Percentiles rank a stretch among this genome's conserved stretches.
Evolutionary conservation across 2,329 filamentous ascomycete genomes (phyloP).

Genomic region (Xylariomycetidae sp.): DNA sequence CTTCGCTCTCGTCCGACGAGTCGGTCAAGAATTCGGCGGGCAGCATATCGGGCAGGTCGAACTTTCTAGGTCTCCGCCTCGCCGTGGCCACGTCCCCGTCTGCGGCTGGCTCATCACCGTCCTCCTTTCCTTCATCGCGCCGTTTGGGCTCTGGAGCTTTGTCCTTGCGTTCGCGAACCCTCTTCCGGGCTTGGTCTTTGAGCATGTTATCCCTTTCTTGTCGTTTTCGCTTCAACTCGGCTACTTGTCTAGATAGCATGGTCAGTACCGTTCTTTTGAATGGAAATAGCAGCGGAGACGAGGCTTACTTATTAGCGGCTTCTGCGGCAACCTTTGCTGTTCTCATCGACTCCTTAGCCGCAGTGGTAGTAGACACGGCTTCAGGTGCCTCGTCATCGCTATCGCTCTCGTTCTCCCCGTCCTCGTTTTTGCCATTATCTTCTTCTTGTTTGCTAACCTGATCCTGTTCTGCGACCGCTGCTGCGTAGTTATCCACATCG

Average conservation of each 20-base stretch:
- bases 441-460: slow-evolving; percentile 1
- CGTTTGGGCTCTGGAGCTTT: slow-evolving; percentile 1
- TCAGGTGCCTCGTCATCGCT: slow-evolving; percentile 53
- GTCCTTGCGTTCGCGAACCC: slow-evolving; percentile 31
- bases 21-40: slow-evolving; percentile 51
- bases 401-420: slow-evolving; percentile 29
- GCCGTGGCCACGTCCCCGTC: slow-evolving; percentile 15
- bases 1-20: slow-evolving; percentile 30
- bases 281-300: no score
- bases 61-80: slow-evolving; percentile 28
- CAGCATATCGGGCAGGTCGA: slow-evolving; percentile 39
- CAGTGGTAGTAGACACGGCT: slow-evolving; percentile 49
- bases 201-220: slow-evolving; percentile 50
- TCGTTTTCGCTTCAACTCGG: slow-evolving; percentile 49
- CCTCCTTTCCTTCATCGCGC: slow-evolving; percentile 6
- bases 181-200: slow-evolving; percentile 50
- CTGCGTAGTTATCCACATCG: slow-evolving; percentile 26
- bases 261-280: no score
- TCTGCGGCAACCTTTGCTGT: slow-evolving; percentile 43
- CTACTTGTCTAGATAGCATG: slow-evolving; percentile 37
- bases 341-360: slow-evolving; percentile 41
- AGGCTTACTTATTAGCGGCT: slow-evolving; percentile 49
- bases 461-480: slow-evolving; percentile 11
- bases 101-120: slow-evolving; percentile 12
- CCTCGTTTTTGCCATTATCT: slow-evolving; percentile 1